These are phyloP conservation scores for Aspergillus indologenus DNA, from an alignment of 495 filamentous ascomycete genomes.

Conservation along the genomic window DNA sequence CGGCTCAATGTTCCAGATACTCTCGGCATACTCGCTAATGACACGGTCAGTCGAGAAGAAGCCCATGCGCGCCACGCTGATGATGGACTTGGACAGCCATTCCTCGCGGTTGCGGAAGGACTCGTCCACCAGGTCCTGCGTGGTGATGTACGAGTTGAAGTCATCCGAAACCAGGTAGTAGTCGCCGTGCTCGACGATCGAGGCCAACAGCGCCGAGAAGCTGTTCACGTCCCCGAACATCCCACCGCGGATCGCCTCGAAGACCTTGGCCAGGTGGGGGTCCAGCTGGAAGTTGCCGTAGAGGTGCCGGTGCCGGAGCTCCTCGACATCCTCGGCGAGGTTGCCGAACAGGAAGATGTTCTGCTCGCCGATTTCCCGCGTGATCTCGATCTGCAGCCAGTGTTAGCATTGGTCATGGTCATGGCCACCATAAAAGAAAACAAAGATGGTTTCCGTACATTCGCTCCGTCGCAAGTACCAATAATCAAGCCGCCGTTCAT, in stretches of 20 bases:
- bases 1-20: conserved; percentile 94
- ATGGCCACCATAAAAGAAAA: neutral
- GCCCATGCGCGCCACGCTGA: conserved; percentile 85
- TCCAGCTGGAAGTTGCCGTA: conserved; percentile 79
- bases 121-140: conserved; percentile 84
- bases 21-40: conserved; percentile 96
- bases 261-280: conserved; percentile 70
- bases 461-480: conserved; percentile 95
- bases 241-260: conserved; percentile 71
- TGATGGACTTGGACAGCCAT: conserved; percentile 88
- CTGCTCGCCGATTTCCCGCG: conserved; percentile 88
- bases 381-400: conserved; percentile 80
- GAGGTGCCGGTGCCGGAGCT: conserved; percentile 85
- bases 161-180: conserved; percentile 98
- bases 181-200: conserved; percentile 88
- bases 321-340: conserved; percentile 94
- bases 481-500: conserved; percentile 96
- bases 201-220: conserved; percentile 76
- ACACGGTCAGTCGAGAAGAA: conserved; percentile 97
- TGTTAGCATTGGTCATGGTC: conserved; percentile 17
- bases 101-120: conserved; percentile 86
- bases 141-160: conserved; percentile 89
- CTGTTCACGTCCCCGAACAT: conserved; percentile 72
- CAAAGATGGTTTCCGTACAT: conserved; percentile 57
- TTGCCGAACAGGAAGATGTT: conserved; percentile 99